Percentiles rank a stretch among this genome's conserved stretches.
Evolutionary conservation across 495 filamentous ascomycete species (phyloP).

Genomic region (Tuber melanosporum): DNA sequence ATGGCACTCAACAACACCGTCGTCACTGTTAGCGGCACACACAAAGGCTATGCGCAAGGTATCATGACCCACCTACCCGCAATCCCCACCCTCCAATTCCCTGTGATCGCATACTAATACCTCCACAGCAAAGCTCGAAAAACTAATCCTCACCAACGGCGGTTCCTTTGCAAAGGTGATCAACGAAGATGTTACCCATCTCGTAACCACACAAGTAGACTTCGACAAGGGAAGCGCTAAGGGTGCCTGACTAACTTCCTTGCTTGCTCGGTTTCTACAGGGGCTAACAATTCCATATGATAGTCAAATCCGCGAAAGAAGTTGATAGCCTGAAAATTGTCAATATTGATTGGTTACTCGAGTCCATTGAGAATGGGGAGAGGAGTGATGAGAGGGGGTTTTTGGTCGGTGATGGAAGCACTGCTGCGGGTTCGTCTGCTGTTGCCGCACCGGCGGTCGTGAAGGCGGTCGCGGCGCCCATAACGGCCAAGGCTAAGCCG

Average conservation of each 20-base stretch:
- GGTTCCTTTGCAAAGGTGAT: conserved; percentile 49
- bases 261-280: not conserved
- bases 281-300: conserved; percentile 17
- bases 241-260: conserved; percentile 9
- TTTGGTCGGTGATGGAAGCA: conserved; percentile 39
- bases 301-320: conserved; percentile 47
- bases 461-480: not conserved
- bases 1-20: conserved; percentile 36
- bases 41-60: conserved; percentile 54
- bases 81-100: not conserved
- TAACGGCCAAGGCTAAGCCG: conserved; percentile 19
- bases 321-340: conserved; percentile 55
- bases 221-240: conserved; percentile 47
- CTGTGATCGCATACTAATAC: not conserved
- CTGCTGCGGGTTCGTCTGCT: not conserved
- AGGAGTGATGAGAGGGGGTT: conserved; percentile 47
- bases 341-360: conserved; percentile 56
- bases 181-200: conserved; percentile 52
- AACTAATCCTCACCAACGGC: conserved; percentile 48
- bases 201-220: conserved; percentile 53
- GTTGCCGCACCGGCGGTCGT: conserved; percentile 7
- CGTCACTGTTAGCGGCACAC: conserved; percentile 58
- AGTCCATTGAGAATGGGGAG: conserved; percentile 47
- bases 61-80: conserved; percentile 1
- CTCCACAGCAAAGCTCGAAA: conserved; percentile 41